Evolutionary conservation across 2,329 filamentous ascomycete genomes (phyloP).

Genomic region (Botrytis sinoallii): DNA sequence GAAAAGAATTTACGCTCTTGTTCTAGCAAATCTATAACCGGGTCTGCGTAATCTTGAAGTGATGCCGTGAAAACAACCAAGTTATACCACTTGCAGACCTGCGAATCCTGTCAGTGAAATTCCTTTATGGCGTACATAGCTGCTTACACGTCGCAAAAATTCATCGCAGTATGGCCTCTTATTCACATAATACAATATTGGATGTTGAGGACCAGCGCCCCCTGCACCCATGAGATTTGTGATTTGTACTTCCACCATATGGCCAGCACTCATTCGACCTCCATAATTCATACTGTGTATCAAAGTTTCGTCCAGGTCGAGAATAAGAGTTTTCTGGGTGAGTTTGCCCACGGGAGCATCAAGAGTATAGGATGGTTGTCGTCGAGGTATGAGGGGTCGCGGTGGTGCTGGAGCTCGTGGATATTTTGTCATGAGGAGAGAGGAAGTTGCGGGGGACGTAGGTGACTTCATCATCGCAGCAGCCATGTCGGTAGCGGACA

Average conservation of each 20-base stretch:
- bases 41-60: constrained; percentile 97
- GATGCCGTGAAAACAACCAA: constrained; percentile 94
- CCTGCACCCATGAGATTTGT: constrained; percentile 67
- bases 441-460: constrained; percentile 68
- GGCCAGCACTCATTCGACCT: constrained; percentile 89
- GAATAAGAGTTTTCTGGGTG: constrained; percentile 86
- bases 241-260: constrained; percentile 97
- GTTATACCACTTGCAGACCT: constrained; percentile 98
- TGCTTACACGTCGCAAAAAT: constrained; percentile 75
- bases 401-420: constrained; percentile 87
- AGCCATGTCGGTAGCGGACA: constrained; percentile 49
- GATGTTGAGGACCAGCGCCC: constrained; percentile 80
- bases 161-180: constrained; percentile 97
- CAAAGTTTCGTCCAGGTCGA: constrained; percentile 94
- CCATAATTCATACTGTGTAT: constrained; percentile 99
- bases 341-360: constrained; percentile 50
- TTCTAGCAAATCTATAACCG: constrained; percentile 98
- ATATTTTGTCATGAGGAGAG: constrained; percentile 74
- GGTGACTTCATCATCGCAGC: constrained; percentile 87
- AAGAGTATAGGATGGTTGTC: constrained; percentile 80
- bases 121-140: background rate
- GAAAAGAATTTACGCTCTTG: constrained; percentile 95
- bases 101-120: constrained; percentile 32
- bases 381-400: constrained; percentile 80
- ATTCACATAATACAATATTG: constrained; percentile 97